Evolutionary conservation across 345 rosid species (phyloP).

Genomic region (Nasturtium officinale): DNA sequence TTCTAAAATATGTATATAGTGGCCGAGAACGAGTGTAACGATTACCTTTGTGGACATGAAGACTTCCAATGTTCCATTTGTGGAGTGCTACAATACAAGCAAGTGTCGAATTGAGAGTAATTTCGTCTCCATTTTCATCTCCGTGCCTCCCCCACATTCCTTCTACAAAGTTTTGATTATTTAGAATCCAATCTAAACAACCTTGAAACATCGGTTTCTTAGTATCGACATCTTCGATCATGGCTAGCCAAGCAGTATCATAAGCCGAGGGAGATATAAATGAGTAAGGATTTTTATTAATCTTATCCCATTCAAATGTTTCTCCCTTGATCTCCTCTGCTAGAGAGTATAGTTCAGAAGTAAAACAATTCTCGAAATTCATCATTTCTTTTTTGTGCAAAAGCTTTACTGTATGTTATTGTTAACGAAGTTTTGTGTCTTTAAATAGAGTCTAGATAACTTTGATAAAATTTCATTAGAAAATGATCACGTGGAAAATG

Average conservation of each 20-base stretch:
- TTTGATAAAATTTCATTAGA: neutral
- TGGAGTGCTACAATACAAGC: slow-evolving; percentile 58
- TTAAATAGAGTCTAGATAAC: slow-evolving; percentile 14
- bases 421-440: neutral
- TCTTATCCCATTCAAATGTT: slow-evolving; percentile 7
- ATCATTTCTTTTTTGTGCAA: slow-evolving; percentile 1
- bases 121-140: slow-evolving; percentile 31
- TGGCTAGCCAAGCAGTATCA: slow-evolving; percentile 65
- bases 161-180: slow-evolving; percentile 45
- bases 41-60: slow-evolving; percentile 42
- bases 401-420: neutral
- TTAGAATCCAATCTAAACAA: slow-evolving; percentile 62
- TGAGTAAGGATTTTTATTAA: slow-evolving; percentile 25
- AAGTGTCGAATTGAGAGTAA: slow-evolving; percentile 53
- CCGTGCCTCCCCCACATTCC: slow-evolving; percentile 57
- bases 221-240: slow-evolving; percentile 46
- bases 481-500: neutral
- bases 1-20: too few species aligned
- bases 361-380: slow-evolving; percentile 4
- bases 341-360: slow-evolving; percentile 25
- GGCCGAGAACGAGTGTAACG: slow-evolving; percentile 1
- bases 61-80: slow-evolving; percentile 47
- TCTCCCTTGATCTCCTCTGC: slow-evolving; percentile 46
- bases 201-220: slow-evolving; percentile 53
- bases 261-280: slow-evolving; percentile 54